phyloP scores from a whole-genome alignment of 148 eudicot species.

The Amaranthus hypochondriacus region DNA sequence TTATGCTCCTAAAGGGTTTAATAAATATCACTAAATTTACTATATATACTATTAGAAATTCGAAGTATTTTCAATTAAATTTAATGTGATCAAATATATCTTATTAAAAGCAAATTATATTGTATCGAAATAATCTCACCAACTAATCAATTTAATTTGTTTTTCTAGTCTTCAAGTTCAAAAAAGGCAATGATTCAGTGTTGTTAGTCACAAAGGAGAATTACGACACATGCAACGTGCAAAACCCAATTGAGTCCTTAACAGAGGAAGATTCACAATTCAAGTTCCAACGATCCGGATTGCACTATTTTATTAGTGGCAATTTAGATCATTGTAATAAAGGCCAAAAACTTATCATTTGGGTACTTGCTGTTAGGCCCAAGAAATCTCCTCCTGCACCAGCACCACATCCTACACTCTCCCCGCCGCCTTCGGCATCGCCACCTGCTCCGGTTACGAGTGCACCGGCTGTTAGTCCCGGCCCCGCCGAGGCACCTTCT shows the following conservation, averaged over 20 bases:
- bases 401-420: background rate
- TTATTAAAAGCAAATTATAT: too few relatives aligned
- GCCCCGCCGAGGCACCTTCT: background rate
- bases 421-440: background rate
- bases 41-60: too few relatives aligned
- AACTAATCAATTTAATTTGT: too few relatives aligned
- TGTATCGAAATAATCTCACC: too few relatives aligned
- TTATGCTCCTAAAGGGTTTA: too few relatives aligned
- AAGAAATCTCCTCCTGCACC: conserved; percentile 23
- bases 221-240: conserved; percentile 39
- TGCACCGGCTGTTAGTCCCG: background rate
- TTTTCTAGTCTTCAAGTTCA: conserved; percentile 46
- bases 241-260: conserved; percentile 31
- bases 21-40: too few relatives aligned
- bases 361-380: conserved; percentile 44
- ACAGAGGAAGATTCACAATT: conserved; percentile 38
- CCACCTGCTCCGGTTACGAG: conserved; percentile 6
- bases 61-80: too few relatives aligned
- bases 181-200: conserved; percentile 46
- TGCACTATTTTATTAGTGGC: conserved; percentile 59
- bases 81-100: too few relatives aligned
- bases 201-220: conserved; percentile 46
- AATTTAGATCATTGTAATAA: conserved; percentile 32
- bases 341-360: conserved; percentile 51
- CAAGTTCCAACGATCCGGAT: conserved; percentile 58